A percentile compares a stretch with the other conserved stretches of the same genome.
Conservation (phyloP, 2,329 filamentous ascomycete genomes). For the Sporothrix curviconia region DNA sequence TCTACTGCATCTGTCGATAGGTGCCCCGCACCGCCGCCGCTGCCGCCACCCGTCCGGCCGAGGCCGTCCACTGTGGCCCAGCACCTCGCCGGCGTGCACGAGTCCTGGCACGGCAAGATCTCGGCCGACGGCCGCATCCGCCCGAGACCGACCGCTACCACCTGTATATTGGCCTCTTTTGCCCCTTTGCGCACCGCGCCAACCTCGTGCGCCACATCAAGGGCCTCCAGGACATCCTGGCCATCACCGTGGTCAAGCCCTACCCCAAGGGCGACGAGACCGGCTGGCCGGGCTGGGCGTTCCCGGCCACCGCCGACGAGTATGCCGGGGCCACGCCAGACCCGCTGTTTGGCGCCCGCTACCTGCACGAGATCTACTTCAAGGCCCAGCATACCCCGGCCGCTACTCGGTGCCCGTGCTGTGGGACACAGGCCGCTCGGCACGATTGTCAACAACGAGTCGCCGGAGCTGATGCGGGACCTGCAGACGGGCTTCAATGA, state of each 20-base stretch:
- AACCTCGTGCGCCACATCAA: slow-evolving; percentile 54
- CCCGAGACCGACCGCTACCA: slow-evolving; percentile 24
- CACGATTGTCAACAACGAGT: slow-evolving; percentile 57
- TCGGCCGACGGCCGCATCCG: slow-evolving; percentile 20
- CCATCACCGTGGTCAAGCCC: slow-evolving; percentile 53
- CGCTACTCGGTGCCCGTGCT: slow-evolving; percentile 55
- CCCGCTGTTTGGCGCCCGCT: slow-evolving; percentile 50
- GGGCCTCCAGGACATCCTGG: slow-evolving; percentile 47
- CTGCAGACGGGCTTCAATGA: slow-evolving; percentile 50
- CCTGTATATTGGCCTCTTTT: slow-evolving; percentile 49
- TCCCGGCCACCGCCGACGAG: slow-evolving; percentile 43
- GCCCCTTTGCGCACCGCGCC: slow-evolving; percentile 56
- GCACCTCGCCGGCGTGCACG: slow-evolving; percentile 19
- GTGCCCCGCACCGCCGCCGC: neutral
- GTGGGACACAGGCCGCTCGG: slow-evolving; percentile 53
- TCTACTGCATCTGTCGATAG: neutral
- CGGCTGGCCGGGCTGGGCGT: slow-evolving; percentile 59
- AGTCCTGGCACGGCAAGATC: slow-evolving; percentile 26
- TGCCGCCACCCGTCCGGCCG: slow-evolving; percentile 3
- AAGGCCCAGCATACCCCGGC: slow-evolving; percentile 52
- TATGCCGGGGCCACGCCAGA: slow-evolving; percentile 57
- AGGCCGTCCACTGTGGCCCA: slow-evolving; percentile 17
- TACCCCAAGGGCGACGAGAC: slow-evolving; percentile 60
- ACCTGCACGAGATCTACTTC: slow-evolving; percentile 58
- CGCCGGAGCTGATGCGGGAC: slow-evolving; percentile 50